Conservation (phyloP, 2,329 filamentous ascomycete genomes). For the Exophiala spinifera region DNA sequence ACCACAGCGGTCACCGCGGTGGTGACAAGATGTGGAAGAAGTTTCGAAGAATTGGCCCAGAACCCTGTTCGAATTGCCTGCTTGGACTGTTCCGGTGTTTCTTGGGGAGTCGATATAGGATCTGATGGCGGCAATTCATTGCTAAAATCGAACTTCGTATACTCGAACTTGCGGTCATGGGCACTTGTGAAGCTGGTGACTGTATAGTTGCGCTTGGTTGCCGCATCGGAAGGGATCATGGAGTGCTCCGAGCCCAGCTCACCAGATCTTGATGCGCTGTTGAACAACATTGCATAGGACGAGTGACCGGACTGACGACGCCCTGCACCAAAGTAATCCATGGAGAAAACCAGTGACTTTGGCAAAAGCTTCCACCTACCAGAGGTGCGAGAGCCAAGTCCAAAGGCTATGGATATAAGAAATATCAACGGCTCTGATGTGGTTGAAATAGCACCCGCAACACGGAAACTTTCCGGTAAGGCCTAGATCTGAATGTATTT, state of each 20-base stretch:
- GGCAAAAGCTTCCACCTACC: neutral
- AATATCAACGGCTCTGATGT: neutral
- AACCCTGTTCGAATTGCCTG: conserved; percentile 16
- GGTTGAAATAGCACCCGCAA: neutral
- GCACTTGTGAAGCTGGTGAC: conserved; percentile 5
- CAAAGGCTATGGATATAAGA: neutral
- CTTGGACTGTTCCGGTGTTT: conserved; percentile 13
- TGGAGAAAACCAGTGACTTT: neutral
- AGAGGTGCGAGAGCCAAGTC: too few relatives aligned
- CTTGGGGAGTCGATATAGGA: neutral
- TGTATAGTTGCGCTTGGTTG: conserved; percentile 6
- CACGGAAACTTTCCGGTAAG: too few relatives aligned
- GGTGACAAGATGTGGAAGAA: conserved; percentile 27
- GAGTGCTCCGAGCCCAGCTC: conserved; percentile 8
- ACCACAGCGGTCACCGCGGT: conserved; percentile 22
- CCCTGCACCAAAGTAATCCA: conserved; percentile 12
- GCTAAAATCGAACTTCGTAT: conserved; percentile 8
- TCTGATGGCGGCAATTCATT: conserved; percentile 3
- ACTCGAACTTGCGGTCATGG: conserved; percentile 3
- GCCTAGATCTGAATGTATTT: too few relatives aligned
- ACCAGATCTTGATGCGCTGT: neutral
- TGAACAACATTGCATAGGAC: conserved; percentile 16
- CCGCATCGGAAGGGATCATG: conserved; percentile 1
- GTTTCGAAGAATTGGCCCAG: conserved; percentile 16
- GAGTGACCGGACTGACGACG: conserved; percentile 9